Evolutionary conservation across 768 basidiomycete genomes (phyloP), one percentile per base, ranked within the genome.

Genomic region (Podaxis pistillaris): DNA sequence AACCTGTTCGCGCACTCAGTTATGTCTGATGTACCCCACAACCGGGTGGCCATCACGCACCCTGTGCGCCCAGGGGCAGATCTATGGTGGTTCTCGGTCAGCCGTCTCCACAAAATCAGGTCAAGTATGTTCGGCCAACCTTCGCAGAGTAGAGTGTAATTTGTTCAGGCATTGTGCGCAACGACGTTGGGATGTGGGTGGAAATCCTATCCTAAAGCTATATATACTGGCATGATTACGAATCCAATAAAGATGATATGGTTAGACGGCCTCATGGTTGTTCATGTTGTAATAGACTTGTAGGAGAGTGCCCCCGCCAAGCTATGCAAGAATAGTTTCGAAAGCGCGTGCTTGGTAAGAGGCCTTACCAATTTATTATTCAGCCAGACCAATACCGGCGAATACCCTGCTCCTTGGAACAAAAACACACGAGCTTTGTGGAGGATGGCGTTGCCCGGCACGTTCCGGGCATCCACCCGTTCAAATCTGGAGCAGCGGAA

Each of bases 11-110:
- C 15, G 46, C 2, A 41, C 47, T 12, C 44, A 22, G 12, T 15
- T 26, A 37, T 40, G 50, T 0, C 50, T 30, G 19, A 5, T 19
- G 24, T 5, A 2, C 26, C 54, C n/a, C 41, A 17, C 17, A 19
- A 40, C 17, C 19, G 2, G 6, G 24, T n/a, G 2, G 1, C 37
- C 53, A 30, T 7, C 12, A 68, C 75, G 1, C 69, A 85, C 85
- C 66, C 86, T 73, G 7, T 87, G 86, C 4, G 86, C 84, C 67
- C 76, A 86, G 1, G 86, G 86, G 71, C 85, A 88, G 52, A 80
- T 71, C 86, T 86, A 60, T 5, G 28, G 22, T 38, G n/a, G 8
- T 22, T 28, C 12, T 63, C 53, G 30, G 58, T 46, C 19, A 22
- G 38, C 15, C 24, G 26, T 28, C n/a, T 12, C 33, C 19, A 22